phyloP scores from a whole-genome alignment of 192 early-diverging fungal genomes.

The Umbelopsis ramanniana region DNA sequence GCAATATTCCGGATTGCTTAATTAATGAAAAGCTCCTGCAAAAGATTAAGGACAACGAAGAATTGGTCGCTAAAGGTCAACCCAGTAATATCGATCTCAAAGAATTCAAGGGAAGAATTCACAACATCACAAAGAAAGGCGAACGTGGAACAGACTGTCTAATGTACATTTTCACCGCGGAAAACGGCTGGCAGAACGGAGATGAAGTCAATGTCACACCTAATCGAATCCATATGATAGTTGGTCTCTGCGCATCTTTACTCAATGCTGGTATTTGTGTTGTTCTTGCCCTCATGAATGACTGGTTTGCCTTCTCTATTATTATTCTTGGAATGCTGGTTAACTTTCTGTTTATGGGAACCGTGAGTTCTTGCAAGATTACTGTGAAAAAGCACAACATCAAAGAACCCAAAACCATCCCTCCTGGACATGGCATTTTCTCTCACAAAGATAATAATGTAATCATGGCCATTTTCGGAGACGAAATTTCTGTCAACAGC shows the following conservation, averaged over 20 bases:
- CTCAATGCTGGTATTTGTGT: not conserved
- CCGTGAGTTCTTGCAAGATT: not conserved
- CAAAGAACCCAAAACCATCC: not conserved
- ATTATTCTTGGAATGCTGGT: not conserved
- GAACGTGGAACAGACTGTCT: too few species aligned
- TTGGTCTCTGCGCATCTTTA: not conserved
- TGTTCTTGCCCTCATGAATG: too few species aligned
- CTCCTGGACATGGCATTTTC: not conserved
- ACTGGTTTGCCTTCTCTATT: not conserved
- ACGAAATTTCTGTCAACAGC: not conserved
- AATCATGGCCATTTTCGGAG: not conserved
- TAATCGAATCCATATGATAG: not conserved
- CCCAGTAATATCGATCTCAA: not conserved
- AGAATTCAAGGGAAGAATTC: not conserved
- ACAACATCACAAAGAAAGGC: too few species aligned
- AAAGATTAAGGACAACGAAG: not conserved
- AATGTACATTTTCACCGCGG: too few species aligned
- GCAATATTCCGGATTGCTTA: not conserved
- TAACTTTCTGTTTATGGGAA: not conserved
- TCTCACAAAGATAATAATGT: not conserved
- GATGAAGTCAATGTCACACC: too few species aligned
- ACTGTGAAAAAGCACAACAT: not conserved
- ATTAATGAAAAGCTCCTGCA: not conserved
- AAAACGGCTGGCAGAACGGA: too few species aligned
- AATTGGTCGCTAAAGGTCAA: not conserved